Base-by-base conservation (phyloP, 805 yeast species). In the Ogataea zsoltii region DNA sequence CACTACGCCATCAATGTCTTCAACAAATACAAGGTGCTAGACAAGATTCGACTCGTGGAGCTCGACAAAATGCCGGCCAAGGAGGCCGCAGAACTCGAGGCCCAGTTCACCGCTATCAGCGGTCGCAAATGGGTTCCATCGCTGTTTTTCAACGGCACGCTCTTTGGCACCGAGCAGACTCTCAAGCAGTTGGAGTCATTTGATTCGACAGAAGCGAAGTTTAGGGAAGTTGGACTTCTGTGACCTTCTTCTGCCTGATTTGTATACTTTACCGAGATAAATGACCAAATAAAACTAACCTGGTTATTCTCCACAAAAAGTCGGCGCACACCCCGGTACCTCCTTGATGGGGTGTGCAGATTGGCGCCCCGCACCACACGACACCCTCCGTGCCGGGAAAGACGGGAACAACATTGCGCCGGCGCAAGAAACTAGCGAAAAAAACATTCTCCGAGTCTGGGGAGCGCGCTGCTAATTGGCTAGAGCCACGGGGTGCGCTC, bases 81-180 rank as follows among this genome's bases (percentile, higher is more conserved):
- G 10, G 81, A 77, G 43, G 87, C 89, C 4, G 48, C 41, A 1
- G 69, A 70, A 42, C 61, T 84, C 35, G 84, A 81, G 54, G 66
- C 69, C 45, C 80, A 79, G 11, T 81, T 84, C 56, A 74, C 81
- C 3, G 71, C 74, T 38, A 62, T 81, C 18, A 69, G 83, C 4
- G 83, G 83, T 7, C 73, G 79, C 54, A 80, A 76, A 53, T 82
- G 88, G 78, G 88, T 84, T 21, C 90, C 90, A 14, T 77, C 85
- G 13, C 73, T 83, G 10, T 84, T 80, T 62, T 74, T 80, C 61
- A 72, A 78, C 38, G 84, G 85, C 18, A 64, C 76, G 52, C 71
- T 66, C 49, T 77, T 81, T 56, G 88, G 88, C 30, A 77, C 77
- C 16, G 87, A 82, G 51, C 65, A 64, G 45, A 73, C 74, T 37